These are phyloP conservation scores for carrot (Daucus carota) DNA, from an alignment of 129 eudicot genomes.

Conservation along the genomic window DNA sequence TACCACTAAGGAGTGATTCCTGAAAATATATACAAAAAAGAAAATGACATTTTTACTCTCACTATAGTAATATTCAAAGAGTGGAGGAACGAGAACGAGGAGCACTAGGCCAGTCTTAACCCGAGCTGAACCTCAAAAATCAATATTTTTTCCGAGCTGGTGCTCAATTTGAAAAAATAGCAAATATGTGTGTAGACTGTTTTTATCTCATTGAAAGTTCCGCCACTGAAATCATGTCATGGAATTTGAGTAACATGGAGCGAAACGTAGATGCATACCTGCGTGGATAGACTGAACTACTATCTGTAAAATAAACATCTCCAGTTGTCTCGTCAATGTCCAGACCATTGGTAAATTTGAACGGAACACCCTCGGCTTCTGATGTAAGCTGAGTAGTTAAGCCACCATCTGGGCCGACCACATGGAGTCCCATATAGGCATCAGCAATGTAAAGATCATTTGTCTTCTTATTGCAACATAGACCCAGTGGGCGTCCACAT, in stretches of 20 bases:
- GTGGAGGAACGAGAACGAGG: not conserved
- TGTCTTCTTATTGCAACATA: not conserved
- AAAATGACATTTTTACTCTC: not conserved
- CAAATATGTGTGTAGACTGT: too few relatives aligned
- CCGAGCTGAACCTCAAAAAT: not conserved
- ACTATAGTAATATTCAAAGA: not conserved
- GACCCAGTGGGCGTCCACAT: not conserved
- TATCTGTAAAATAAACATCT: not conserved
- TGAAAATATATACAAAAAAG: constrained; percentile 8
- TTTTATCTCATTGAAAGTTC: too few relatives aligned
- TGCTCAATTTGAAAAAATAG: too few relatives aligned
- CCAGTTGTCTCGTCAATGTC: not conserved
- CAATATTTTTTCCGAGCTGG: not conserved
- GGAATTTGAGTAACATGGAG: not conserved
- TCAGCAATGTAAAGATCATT: constrained; percentile 3
- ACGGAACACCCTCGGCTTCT: constrained; percentile 2
- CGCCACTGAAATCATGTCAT: too few relatives aligned
- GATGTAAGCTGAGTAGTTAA: not conserved
- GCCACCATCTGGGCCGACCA: not conserved
- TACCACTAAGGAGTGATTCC: constrained; percentile 29
- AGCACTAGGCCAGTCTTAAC: not conserved
- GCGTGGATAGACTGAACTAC: constrained; percentile 1
- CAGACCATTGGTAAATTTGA: not conserved
- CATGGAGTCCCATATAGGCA: constrained; percentile 1
- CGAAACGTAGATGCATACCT: not conserved